phyloP scores from a whole-genome alignment of 306 rosid species.

The Glycine tomentella region DNA sequence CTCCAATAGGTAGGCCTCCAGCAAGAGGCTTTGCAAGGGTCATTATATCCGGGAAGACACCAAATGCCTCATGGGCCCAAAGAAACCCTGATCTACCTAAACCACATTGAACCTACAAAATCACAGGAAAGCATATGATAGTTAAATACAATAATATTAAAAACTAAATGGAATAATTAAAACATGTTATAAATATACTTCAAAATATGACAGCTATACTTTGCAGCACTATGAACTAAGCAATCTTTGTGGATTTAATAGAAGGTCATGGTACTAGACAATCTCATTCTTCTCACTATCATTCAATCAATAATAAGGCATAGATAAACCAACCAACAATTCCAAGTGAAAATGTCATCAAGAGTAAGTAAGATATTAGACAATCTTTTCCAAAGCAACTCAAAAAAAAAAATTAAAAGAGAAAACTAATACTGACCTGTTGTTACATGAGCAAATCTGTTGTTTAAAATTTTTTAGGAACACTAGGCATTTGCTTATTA shows the following conservation, averaged over 20 bases:
- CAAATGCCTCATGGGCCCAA: constrained; percentile 87
- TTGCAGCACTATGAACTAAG: neutral
- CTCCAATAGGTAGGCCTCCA: constrained; percentile 96
- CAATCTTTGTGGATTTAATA: neutral
- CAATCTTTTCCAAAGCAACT: neutral
- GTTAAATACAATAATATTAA: neutral
- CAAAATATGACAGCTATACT: neutral
- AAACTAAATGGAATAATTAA: constrained; percentile 6
- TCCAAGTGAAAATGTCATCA: constrained; percentile 7
- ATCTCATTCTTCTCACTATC: constrained; percentile 4
- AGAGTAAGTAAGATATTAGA: constrained; percentile 17
- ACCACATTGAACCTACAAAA: constrained; percentile 88
- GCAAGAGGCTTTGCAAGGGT: constrained; percentile 98
- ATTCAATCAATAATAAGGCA: neutral
- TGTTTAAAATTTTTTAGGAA: neutral
- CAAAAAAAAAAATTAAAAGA: neutral
- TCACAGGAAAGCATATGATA: neutral
- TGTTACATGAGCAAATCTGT: constrained; percentile 21
- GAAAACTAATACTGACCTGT: neutral
- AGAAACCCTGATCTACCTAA: constrained; percentile 85
- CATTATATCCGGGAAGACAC: constrained; percentile 88
- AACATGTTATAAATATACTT: neutral
- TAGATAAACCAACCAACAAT: neutral
- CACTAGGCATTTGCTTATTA: neutral
- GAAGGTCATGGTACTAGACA: neutral